Evolutionary conservation across 192 early-diverging fungal genomes (phyloP).

Genomic region (Coemansia asiatica): DNA sequence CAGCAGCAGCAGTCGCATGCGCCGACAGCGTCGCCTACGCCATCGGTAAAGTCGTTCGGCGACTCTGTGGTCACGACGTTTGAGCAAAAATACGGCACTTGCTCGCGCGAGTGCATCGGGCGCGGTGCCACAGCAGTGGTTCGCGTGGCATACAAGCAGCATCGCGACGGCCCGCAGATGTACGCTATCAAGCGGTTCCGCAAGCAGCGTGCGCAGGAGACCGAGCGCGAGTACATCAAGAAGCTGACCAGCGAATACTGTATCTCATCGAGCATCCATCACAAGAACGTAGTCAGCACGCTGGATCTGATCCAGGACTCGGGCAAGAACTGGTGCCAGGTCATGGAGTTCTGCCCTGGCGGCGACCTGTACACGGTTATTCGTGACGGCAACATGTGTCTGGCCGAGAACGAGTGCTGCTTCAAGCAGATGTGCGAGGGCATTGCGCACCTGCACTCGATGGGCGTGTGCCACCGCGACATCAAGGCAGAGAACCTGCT

Average conservation of each 20-base stretch:
- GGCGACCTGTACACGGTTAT: conserved; percentile 89
- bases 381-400: conserved; percentile 70
- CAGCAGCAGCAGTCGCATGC: background rate
- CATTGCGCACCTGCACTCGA: conserved; percentile 84
- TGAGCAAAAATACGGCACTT: conserved; percentile 80
- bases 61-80: conserved; percentile 18
- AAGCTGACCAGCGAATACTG: conserved; percentile 94
- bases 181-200: conserved; percentile 95
- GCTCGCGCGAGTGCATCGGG: conserved; percentile 75
- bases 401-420: conserved; percentile 84
- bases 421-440: conserved; percentile 91
- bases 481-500: conserved; percentile 88
- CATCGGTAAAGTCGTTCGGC: conserved; percentile 30
- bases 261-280: conserved; percentile 87
- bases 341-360: conserved; percentile 85
- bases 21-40: conserved; percentile 17
- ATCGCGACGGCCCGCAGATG: conserved; percentile 62
- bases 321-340: conserved; percentile 76
- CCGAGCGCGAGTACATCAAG: conserved; percentile 92
- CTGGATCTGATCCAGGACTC: conserved; percentile 97
- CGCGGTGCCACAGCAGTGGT: conserved; percentile 92
- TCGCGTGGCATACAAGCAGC: conserved; percentile 75
- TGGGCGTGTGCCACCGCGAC: conserved; percentile 95
- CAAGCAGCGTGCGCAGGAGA: conserved; percentile 79
- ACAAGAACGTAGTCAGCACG: conserved; percentile 88